These are phyloP conservation scores for Tetrahymena thermophila DNA, from an alignment of 73 alveolate species.

Conservation along the genomic window DNA sequence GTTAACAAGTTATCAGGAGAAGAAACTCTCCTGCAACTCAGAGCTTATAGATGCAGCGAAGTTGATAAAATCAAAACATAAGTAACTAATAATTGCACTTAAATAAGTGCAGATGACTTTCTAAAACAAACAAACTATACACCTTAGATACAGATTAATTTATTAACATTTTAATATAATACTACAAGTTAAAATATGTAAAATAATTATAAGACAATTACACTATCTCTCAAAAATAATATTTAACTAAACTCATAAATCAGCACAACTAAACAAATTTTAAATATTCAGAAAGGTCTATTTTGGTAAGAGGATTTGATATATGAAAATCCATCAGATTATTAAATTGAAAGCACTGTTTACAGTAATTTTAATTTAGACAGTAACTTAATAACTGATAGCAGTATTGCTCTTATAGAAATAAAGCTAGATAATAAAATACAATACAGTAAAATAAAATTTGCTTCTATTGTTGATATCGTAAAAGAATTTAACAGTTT, in stretches of 20 bases:
- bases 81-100: background rate
- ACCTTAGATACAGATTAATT: background rate
- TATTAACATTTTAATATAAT: background rate
- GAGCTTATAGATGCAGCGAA: background rate
- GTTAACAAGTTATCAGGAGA: background rate
- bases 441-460: background rate
- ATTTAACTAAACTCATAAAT: background rate
- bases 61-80: background rate
- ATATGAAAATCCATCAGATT: background rate
- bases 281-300: background rate
- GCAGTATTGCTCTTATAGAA: background rate
- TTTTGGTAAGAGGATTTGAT: background rate
- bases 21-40: background rate
- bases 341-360: background rate
- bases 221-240: background rate
- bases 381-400: background rate
- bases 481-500: background rate
- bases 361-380: background rate
- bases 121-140: background rate
- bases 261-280: background rate
- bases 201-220: background rate
- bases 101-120: background rate
- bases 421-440: background rate
- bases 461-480: background rate
- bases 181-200: background rate